These are phyloP conservation scores for Boletus huronensis DNA, from an alignment of 768 basidiomycete species.

Conservation along the genomic window DNA sequence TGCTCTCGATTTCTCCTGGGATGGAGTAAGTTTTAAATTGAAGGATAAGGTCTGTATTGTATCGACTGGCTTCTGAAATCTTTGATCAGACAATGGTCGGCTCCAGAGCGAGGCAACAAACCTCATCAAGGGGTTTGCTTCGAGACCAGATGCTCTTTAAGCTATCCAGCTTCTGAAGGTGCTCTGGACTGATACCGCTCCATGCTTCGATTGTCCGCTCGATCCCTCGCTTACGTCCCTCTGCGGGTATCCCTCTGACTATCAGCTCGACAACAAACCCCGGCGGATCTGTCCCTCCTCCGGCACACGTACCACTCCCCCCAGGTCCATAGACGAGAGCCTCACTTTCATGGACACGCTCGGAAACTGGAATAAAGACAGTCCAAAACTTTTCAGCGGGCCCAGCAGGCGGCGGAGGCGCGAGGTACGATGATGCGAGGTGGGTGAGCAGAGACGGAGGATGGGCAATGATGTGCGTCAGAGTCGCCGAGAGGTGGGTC, in stretches of 20 bases:
- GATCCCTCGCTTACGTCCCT: slow-evolving; percentile 48
- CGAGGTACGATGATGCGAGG: slow-evolving; percentile 67
- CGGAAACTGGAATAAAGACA: slow-evolving; percentile 68
- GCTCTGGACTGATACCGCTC: slow-evolving; percentile 41
- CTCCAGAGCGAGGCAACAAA: slow-evolving; percentile 27
- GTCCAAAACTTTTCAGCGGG: slow-evolving; percentile 74
- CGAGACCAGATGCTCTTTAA: slow-evolving; percentile 46
- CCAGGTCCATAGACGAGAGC: slow-evolving; percentile 54
- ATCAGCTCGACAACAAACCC: slow-evolving; percentile 66
- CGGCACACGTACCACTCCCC: slow-evolving; percentile 44
- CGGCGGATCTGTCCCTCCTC: slow-evolving; percentile 30
- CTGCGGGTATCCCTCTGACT: slow-evolving; percentile 41
- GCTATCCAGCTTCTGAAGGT: slow-evolving; percentile 48
- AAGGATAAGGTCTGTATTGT: slow-evolving; percentile 75
- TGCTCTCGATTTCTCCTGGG: slow-evolving; percentile 76
- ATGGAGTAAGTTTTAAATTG: slow-evolving; percentile 79
- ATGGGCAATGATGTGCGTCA: slow-evolving; percentile 64
- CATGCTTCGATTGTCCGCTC: slow-evolving; percentile 67
- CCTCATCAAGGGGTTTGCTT: slow-evolving; percentile 30
- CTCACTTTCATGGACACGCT: slow-evolving; percentile 56
- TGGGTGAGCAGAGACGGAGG: slow-evolving; percentile 66
- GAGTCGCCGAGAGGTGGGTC: slow-evolving; percentile 59
- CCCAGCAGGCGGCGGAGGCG: slow-evolving; percentile 63
- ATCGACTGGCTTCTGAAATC: slow-evolving; percentile 43
- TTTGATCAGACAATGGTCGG: not conserved